Percentiles rank a stretch among this genome's conserved stretches.
Conservation (phyloP, 306 rosid genomes). For the Heteromeles arbutifolia region DNA sequence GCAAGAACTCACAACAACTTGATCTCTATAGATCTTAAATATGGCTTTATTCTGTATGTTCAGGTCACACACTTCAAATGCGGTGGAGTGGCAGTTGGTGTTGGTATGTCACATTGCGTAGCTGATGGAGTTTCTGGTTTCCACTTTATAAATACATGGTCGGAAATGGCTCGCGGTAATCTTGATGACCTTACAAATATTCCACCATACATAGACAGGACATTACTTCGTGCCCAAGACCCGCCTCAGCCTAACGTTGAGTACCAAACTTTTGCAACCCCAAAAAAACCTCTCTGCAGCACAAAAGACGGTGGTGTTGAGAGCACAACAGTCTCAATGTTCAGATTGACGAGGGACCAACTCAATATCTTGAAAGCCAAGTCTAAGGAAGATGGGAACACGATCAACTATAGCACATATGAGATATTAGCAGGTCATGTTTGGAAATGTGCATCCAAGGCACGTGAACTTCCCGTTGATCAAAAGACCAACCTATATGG, state of each 20-base stretch:
- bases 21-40: no score
- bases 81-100: constrained; percentile 74
- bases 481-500: neutral
- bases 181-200: constrained; percentile 33
- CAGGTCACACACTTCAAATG: constrained; percentile 74
- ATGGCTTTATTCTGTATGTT: neutral
- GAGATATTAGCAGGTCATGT: no score
- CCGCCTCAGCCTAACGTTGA: neutral
- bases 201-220: constrained; percentile 26
- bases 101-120: constrained; percentile 65
- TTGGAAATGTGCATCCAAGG: neutral
- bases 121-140: constrained; percentile 78
- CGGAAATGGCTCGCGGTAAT: constrained; percentile 39
- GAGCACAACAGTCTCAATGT: constrained; percentile 13
- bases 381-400: neutral
- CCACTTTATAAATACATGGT: constrained; percentile 38
- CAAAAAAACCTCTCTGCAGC: neutral
- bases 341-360: neutral
- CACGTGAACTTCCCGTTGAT: neutral
- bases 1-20: no score
- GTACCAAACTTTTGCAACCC: neutral
- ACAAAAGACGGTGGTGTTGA: constrained; percentile 21
- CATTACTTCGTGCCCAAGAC: neutral
- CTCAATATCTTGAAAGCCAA: no score
- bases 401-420: no score